phyloP scores from a whole-genome alignment of 2,329 filamentous ascomycete species.

The Teratosphaeria epicoccoides region DNA sequence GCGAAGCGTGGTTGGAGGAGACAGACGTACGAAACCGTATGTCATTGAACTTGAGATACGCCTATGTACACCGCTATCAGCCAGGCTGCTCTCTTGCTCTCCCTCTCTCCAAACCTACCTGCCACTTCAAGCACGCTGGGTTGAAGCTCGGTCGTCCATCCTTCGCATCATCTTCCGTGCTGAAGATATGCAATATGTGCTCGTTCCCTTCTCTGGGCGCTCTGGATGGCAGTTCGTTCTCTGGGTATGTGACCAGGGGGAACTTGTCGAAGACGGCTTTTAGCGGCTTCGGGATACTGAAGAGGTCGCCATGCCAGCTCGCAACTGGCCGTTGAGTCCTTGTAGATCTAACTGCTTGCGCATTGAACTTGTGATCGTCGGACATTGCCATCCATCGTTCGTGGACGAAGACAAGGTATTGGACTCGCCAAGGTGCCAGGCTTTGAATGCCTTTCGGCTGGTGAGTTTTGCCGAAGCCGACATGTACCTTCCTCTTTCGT shows the following conservation, averaged over 20 bases:
- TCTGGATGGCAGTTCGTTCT: conserved; percentile 63
- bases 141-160: conserved; percentile 68
- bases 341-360: background rate
- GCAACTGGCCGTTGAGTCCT: background rate
- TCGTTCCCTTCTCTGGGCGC: conserved; percentile 37
- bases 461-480: background rate
- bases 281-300: conserved; percentile 61
- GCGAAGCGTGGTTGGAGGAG: conserved; percentile 89
- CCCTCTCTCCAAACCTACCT: conserved; percentile 49
- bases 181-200: conserved; percentile 67
- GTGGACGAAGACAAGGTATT: background rate
- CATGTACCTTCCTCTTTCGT: background rate
- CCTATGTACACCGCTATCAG: conserved; percentile 40
- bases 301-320: conserved; percentile 17
- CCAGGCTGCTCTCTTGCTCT: background rate
- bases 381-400: conserved; percentile 16
- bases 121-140: conserved; percentile 90
- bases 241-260: conserved; percentile 63
- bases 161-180: conserved; percentile 50
- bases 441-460: background rate
- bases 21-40: conserved; percentile 56
- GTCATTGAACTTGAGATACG: conserved; percentile 68
- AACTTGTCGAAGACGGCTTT: conserved; percentile 76
- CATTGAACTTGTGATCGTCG: conserved; percentile 10
- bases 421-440: background rate